A percentile compares a stretch with the other conserved stretches of the same genome.
Conservation (phyloP, 2,329 filamentous ascomycete genomes). For the Talaromyces sp. region DNA sequence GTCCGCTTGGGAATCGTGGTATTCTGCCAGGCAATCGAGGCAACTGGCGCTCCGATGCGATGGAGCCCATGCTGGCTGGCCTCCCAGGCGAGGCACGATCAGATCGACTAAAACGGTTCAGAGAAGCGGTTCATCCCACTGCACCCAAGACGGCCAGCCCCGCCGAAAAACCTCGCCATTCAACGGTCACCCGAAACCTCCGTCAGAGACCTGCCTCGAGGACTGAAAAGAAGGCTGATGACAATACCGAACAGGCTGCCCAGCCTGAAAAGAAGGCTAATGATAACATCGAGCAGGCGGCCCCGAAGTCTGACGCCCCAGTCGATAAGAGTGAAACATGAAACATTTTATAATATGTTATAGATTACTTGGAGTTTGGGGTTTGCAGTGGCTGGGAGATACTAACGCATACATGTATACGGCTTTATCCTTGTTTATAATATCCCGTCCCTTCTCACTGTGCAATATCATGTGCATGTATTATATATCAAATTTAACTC, state of each 20-base stretch:
- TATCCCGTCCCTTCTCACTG: constrained; percentile 5
- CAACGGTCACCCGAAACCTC: background rate
- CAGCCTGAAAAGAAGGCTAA: background rate
- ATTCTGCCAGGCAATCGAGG: constrained; percentile 20
- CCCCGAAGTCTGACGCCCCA: background rate
- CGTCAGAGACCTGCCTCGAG: background rate
- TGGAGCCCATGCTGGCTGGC: constrained; percentile 36
- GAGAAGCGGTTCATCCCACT: constrained; percentile 23
- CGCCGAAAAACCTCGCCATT: constrained; percentile 10
- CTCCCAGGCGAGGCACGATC: constrained; percentile 33
- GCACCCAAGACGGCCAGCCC: constrained; percentile 12
- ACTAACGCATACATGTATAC: background rate
- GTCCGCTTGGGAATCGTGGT: constrained; percentile 22
- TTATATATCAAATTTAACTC: background rate
- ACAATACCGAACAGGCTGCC: background rate
- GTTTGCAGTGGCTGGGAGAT: background rate
- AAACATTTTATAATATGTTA: background rate
- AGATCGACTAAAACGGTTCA: constrained; percentile 32
- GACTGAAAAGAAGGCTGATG: background rate
- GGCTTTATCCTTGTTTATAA: background rate
- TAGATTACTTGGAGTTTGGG: background rate
- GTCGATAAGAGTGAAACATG: background rate
- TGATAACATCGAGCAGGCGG: background rate
- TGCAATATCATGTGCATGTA: background rate
- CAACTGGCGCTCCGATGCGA: constrained; percentile 40